A percentile compares a stretch with the other conserved stretches of the same genome.
phyloP scores from a whole-genome alignment of 352 stramenopile species.

The Pythium grandisporangium region DNA sequence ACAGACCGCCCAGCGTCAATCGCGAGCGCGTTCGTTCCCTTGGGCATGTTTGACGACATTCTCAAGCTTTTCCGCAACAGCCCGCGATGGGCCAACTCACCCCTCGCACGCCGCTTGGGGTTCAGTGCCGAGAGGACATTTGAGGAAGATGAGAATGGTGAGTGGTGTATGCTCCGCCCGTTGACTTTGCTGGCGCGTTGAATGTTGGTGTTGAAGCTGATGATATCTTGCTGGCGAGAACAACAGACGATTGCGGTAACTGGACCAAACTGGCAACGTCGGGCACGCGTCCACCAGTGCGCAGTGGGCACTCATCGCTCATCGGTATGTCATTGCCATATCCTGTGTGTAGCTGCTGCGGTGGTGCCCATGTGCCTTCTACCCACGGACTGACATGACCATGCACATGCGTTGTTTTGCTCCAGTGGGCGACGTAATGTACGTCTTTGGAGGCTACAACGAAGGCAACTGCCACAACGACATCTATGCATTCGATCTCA shows the following conservation, averaged over 20 bases:
- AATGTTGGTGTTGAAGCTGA: background rate
- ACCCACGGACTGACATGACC: too few relatives aligned
- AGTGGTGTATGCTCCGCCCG: slow-evolving; percentile 1
- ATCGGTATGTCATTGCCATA: slow-evolving; percentile 34
- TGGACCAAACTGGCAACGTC: slow-evolving; percentile 73
- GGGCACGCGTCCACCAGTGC: slow-evolving; percentile 52
- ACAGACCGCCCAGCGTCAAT: too few relatives aligned
- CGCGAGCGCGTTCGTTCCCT: too few relatives aligned
- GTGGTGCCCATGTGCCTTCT: too few relatives aligned
- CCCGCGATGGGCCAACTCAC: slow-evolving; percentile 68
- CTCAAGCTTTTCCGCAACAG: slow-evolving; percentile 80
- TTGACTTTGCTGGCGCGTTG: too few relatives aligned
- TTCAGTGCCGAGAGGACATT: slow-evolving; percentile 55
- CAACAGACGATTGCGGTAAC: slow-evolving; percentile 37
- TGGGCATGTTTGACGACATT: slow-evolving; percentile 30
- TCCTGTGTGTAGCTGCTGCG: too few relatives aligned
- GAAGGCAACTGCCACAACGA: slow-evolving; percentile 83
- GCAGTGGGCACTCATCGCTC: slow-evolving; percentile 71
- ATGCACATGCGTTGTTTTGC: too few relatives aligned
- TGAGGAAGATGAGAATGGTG: slow-evolving; percentile 49
- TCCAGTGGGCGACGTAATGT: slow-evolving; percentile 69
- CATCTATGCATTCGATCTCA: slow-evolving; percentile 72
- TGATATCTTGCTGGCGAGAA: background rate
- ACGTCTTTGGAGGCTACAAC: slow-evolving; percentile 80
- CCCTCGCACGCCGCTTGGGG: slow-evolving; percentile 56